A percentile compares a stretch with the other conserved stretches of the same genome.
Evolutionary conservation across 2,329 filamentous ascomycete species (phyloP).

Genomic region (Myriosclerotinia duriaeana): DNA sequence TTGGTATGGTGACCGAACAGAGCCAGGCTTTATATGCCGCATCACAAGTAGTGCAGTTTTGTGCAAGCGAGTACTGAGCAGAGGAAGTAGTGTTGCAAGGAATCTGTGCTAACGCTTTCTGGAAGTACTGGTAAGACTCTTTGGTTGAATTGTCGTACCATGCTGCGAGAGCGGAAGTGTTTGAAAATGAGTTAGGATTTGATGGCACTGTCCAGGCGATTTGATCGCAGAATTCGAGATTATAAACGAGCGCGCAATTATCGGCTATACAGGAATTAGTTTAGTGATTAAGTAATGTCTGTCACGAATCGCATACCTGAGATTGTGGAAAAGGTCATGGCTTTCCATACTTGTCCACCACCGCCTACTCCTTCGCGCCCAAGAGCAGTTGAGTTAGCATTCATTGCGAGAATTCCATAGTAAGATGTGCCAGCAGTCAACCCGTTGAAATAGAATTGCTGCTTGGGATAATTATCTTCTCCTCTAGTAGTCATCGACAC

Average conservation of each 20-base stretch:
- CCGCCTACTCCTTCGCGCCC: constrained; percentile 59
- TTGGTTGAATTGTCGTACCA: constrained; percentile 78
- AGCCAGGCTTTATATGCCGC: constrained; percentile 90
- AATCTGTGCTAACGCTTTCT: constrained; percentile 77
- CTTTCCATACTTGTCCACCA: constrained; percentile 73
- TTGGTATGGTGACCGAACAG: constrained; percentile 87
- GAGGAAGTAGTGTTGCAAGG: constrained; percentile 75
- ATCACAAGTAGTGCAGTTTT: constrained; percentile 73
- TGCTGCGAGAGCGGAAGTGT: constrained; percentile 59
- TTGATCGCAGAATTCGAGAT: constrained; percentile 84
- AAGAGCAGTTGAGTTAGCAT: constrained; percentile 53
- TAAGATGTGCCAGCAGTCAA: constrained; percentile 74
- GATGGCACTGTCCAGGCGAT: constrained; percentile 89
- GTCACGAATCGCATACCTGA: constrained; percentile 53
- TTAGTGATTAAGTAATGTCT: constrained; percentile 2
- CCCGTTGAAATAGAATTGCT: constrained; percentile 81
- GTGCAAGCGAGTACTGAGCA: constrained; percentile 77
- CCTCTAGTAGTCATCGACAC: constrained; percentile 70
- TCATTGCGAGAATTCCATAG: constrained; percentile 68
- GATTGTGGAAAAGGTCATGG: constrained; percentile 76
- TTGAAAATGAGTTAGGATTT: constrained; percentile 63
- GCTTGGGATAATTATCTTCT: constrained; percentile 67
- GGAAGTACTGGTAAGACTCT: constrained; percentile 72
- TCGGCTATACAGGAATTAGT: constrained; percentile 51
- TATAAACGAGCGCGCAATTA: constrained; percentile 82